Conservation (phyloP, 179 eudicot species). For the Carnegiea gigantea region DNA sequence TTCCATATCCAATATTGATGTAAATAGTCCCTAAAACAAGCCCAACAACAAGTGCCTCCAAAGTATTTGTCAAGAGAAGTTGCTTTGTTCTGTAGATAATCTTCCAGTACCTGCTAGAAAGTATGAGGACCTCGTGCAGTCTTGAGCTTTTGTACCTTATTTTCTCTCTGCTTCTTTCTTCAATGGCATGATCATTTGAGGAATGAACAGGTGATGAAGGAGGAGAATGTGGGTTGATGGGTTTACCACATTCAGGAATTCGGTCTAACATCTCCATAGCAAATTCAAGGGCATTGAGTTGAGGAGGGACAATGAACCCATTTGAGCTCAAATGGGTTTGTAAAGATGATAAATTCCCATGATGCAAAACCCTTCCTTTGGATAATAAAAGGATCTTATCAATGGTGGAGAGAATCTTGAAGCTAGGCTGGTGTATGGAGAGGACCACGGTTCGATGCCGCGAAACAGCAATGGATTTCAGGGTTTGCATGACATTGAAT, state of each 20-base stretch:
- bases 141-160: conserved; percentile 74
- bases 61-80: conserved; percentile 66
- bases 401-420: conserved; percentile 71
- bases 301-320: conserved; percentile 79
- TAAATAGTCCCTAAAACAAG: conserved; percentile 87
- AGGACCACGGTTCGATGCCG: conserved; percentile 61
- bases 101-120: conserved; percentile 68
- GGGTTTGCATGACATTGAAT: conserved; percentile 62
- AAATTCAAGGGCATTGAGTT: conserved; percentile 78
- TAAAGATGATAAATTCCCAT: conserved; percentile 68
- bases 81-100: conserved; percentile 86
- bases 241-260: conserved; percentile 28
- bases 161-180: conserved; percentile 6
- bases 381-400: conserved; percentile 59
- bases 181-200: conserved; percentile 5
- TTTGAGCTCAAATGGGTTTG: conserved; percentile 41
- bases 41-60: conserved; percentile 81
- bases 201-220: neutral
- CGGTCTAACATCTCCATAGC: conserved; percentile 80
- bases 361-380: conserved; percentile 77
- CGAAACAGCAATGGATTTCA: conserved; percentile 47
- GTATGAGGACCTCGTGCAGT: conserved; percentile 58
- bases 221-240: conserved; percentile 15
- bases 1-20: conserved; percentile 71
- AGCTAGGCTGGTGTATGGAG: conserved; percentile 89